These are phyloP conservation scores for Populus trichocarpa DNA, from an alignment of 441 rosid genomes.

Conservation along the genomic window DNA sequence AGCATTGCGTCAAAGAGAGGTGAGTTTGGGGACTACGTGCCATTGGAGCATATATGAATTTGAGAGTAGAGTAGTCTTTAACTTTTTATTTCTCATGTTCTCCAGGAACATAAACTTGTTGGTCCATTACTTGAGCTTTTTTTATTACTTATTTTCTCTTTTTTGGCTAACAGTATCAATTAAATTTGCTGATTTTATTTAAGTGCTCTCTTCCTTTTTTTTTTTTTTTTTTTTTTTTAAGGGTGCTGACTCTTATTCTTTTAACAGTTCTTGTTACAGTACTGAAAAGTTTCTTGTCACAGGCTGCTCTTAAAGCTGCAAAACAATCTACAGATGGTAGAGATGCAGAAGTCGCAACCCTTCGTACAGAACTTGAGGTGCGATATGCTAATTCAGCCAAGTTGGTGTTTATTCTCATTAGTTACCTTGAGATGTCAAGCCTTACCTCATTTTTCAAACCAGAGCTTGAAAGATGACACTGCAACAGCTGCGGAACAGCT, in stretches of 20 bases:
- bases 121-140: constrained; percentile 5
- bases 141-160: constrained; percentile 1
- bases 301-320: constrained; percentile 81
- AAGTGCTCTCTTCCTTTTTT: neutral
- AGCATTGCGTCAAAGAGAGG: constrained; percentile 91
- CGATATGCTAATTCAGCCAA: constrained; percentile 12
- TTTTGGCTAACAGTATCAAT: neutral
- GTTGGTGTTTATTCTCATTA: constrained; percentile 15
- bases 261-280: neutral
- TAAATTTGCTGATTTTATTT: neutral
- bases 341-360: constrained; percentile 63
- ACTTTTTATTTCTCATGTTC: constrained; percentile 8
- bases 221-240: neutral
- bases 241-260: constrained; percentile 9
- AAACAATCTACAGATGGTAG: constrained; percentile 54
- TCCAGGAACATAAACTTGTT: neutral
- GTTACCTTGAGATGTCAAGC: constrained; percentile 15
- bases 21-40: constrained; percentile 17
- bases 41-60: constrained; percentile 6
- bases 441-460: constrained; percentile 17
- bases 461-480: constrained; percentile 71
- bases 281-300: constrained; percentile 10
- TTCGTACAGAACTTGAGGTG: constrained; percentile 77
- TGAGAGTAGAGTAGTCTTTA: neutral
- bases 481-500: constrained; percentile 54